Evolutionary conservation across 768 basidiomycete species (phyloP).

Genomic region (Cytidiella melzeri): DNA sequence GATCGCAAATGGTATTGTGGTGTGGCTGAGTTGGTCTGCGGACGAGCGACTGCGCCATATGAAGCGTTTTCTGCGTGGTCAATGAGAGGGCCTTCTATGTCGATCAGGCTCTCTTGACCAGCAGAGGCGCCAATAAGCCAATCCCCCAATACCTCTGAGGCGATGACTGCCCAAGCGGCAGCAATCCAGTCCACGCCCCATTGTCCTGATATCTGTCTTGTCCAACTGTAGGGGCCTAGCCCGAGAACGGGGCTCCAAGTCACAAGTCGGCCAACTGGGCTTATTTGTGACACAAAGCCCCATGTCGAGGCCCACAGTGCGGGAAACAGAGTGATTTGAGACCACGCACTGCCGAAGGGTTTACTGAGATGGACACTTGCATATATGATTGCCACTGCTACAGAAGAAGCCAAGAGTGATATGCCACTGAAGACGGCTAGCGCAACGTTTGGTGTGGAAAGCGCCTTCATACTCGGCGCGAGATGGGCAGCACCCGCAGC

Average conservation of each 20-base stretch:
- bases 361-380: constrained; percentile 35
- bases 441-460: constrained; percentile 48
- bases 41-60: constrained; percentile 9
- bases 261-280: constrained; percentile 64
- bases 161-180: constrained; percentile 69
- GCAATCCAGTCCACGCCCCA: constrained; percentile 65
- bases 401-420: constrained; percentile 36
- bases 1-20: constrained; percentile 6
- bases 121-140: constrained; percentile 48
- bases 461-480: constrained; percentile 34
- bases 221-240: constrained; percentile 56
- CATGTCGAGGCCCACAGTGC: constrained; percentile 62
- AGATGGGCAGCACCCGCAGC: constrained; percentile 23
- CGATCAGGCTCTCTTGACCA: neutral
- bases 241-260: constrained; percentile 63
- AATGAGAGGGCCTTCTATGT: constrained; percentile 2
- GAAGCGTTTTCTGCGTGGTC: constrained; percentile 11
- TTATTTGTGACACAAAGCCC: constrained; percentile 45
- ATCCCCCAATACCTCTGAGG: constrained; percentile 44
- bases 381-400: constrained; percentile 22
- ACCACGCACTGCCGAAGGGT: constrained; percentile 31
- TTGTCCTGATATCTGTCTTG: constrained; percentile 51
- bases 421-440: constrained; percentile 38
- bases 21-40: neutral
- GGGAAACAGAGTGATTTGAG: constrained; percentile 56